Evolutionary conservation across 2,329 filamentous ascomycete species (phyloP).

Genomic region (Dactylellina drechsleri): DNA sequence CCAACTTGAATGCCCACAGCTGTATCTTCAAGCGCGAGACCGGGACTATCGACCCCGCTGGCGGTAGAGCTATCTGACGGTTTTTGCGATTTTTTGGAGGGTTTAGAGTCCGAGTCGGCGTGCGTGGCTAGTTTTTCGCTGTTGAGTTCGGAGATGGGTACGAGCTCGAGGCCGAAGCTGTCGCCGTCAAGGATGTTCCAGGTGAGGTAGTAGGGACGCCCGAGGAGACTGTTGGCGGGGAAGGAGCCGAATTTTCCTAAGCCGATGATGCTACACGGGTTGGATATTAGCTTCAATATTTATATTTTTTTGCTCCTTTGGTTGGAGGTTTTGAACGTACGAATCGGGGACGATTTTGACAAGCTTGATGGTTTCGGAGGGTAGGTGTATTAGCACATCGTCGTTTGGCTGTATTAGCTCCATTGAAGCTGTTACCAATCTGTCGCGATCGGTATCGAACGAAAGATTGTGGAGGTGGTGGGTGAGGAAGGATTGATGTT

Average conservation of each 20-base stretch:
- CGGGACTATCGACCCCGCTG: constrained; percentile 47
- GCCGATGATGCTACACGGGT: constrained; percentile 75
- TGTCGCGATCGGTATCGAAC: too few relatives aligned
- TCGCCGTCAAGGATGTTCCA: constrained; percentile 73
- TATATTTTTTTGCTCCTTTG: constrained; percentile 6
- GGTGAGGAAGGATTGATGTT: constrained; percentile 7
- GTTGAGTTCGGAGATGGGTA: constrained; percentile 57
- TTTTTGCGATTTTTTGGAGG: constrained; percentile 32
- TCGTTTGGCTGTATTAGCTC: constrained; percentile 66
- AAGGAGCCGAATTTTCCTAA: constrained; percentile 94
- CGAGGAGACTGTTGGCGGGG: constrained; percentile 85
- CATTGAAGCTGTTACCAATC: constrained; percentile 58
- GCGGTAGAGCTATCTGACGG: constrained; percentile 33
- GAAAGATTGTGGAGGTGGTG: background rate
- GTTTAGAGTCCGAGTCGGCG: constrained; percentile 15
- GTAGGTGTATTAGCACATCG: constrained; percentile 68
- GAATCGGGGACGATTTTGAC: constrained; percentile 71
- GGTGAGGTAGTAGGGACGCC: constrained; percentile 89
- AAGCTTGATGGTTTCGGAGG: constrained; percentile 70
- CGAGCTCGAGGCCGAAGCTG: constrained; percentile 55
- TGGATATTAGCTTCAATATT: constrained; percentile 58
- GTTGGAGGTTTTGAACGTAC: constrained; percentile 65
- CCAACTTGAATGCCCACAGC: constrained; percentile 58
- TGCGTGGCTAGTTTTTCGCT: constrained; percentile 56
- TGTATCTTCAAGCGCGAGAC: constrained; percentile 41